phyloP scores from a whole-genome alignment of 305 asterid species.

The Solanum hybrid region DNA sequence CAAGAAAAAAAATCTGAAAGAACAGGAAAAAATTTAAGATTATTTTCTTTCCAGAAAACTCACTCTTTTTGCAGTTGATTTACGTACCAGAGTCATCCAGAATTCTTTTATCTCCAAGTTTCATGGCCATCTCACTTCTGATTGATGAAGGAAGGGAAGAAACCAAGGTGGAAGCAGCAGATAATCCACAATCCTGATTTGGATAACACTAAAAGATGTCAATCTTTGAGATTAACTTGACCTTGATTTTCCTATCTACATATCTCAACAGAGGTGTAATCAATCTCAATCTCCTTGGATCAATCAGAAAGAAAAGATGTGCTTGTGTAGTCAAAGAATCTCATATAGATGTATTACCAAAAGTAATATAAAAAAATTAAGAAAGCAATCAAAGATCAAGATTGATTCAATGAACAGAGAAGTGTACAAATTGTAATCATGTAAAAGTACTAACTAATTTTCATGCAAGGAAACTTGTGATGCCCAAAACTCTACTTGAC shows the following conservation, averaged over 20 bases:
- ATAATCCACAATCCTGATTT: conserved; percentile 50
- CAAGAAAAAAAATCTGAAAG: neutral
- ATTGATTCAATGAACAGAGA: neutral
- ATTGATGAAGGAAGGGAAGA: conserved; percentile 51
- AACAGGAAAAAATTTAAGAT: neutral
- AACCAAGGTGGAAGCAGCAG: conserved; percentile 39
- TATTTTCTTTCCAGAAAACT: neutral
- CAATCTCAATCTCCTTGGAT: conserved; percentile 2
- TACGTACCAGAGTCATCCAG: conserved; percentile 35
- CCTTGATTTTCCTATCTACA: neutral
- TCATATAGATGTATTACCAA: neutral
- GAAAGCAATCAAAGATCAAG: neutral
- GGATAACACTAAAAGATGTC: conserved; percentile 14
- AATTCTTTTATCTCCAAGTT: conserved; percentile 38
- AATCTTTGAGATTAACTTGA: conserved; percentile 2
- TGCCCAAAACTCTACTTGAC: neutral
- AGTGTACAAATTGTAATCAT: neutral
- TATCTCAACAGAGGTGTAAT: neutral
- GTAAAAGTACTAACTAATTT: neutral
- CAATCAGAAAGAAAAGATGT: neutral
- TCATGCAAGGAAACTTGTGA: neutral
- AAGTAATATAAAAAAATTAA: neutral
- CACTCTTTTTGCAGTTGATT: neutral
- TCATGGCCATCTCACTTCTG: conserved; percentile 38
- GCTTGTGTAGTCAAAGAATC: neutral